Evolutionary conservation across 306 rosid genomes (phyloP).

Genomic region (Arachis stenosperma): DNA sequence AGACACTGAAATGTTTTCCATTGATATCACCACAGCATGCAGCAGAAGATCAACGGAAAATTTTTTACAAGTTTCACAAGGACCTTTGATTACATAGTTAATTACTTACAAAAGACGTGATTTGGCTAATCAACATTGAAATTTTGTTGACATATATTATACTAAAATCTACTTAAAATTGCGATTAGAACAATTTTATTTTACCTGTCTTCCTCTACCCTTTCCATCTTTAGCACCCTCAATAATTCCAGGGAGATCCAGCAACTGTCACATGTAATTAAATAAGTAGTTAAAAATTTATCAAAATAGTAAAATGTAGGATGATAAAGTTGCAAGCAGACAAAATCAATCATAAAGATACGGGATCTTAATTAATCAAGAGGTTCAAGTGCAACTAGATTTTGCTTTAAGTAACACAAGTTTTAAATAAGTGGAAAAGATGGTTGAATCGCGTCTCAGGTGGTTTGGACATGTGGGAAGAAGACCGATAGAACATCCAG

Average conservation of each 20-base stretch:
- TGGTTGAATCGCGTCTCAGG: too few relatives aligned
- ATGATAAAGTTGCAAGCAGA: conserved; percentile 5
- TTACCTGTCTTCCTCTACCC: conserved; percentile 99
- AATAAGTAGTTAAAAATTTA: conserved; percentile 28
- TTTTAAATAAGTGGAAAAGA: too few relatives aligned
- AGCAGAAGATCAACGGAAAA: conserved; percentile 5
- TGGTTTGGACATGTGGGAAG: too few relatives aligned
- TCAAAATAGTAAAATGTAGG: conserved; percentile 12
- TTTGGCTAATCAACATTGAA: conserved; percentile 14
- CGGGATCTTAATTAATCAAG: not conserved
- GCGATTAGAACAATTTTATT: conserved; percentile 19
- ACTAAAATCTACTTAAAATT: conserved; percentile 25
- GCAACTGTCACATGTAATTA: conserved; percentile 66
- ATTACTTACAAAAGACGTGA: conserved; percentile 6
- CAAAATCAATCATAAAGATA: conserved; percentile 16
- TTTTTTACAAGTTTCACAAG: not conserved
- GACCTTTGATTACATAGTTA: conserved; percentile 2
- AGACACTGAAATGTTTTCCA: not conserved
- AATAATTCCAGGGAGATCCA: conserved; percentile 98
- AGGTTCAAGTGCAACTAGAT: not conserved
- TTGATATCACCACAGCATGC: conserved; percentile 11
- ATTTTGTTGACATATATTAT: conserved; percentile 7
- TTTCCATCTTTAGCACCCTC: conserved; percentile 99
- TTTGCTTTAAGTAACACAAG: conserved; percentile 8
- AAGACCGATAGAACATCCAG: too few relatives aligned